Evolutionary conservation across 768 basidiomycete genomes (phyloP).

Genomic region (Psilocybe azurescens): DNA sequence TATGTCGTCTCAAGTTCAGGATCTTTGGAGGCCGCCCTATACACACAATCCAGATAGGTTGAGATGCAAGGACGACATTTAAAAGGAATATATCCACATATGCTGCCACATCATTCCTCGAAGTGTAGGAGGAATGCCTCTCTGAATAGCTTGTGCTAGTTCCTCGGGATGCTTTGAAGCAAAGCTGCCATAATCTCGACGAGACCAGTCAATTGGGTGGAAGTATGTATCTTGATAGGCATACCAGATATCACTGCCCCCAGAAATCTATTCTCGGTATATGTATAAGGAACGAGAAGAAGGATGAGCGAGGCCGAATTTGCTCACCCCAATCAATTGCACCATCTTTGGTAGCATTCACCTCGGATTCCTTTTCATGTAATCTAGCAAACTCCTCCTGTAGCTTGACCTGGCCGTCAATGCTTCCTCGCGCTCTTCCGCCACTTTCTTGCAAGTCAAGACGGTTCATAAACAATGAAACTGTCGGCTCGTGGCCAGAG

Average conservation of each 20-base stretch:
- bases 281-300: not conserved
- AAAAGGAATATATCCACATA: slow-evolving; percentile 57
- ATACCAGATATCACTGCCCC: slow-evolving; percentile 88
- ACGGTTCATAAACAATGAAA: slow-evolving; percentile 60
- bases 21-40: slow-evolving; percentile 94
- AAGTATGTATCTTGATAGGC: not conserved
- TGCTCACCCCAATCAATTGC: slow-evolving; percentile 80
- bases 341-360: slow-evolving; percentile 42
- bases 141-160: slow-evolving; percentile 88
- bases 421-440: slow-evolving; percentile 47
- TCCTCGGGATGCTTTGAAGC: slow-evolving; percentile 80
- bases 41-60: not conserved
- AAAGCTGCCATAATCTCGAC: slow-evolving; percentile 84
- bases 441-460: slow-evolving; percentile 55
- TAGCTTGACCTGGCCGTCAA: slow-evolving; percentile 72
- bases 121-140: slow-evolving; percentile 86
- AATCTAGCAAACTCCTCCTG: slow-evolving; percentile 79
- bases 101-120: slow-evolving; percentile 98
- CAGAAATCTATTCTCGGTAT: slow-evolving; percentile 73
- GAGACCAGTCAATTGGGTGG: not conserved
- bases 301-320: not conserved
- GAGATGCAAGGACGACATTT: not conserved
- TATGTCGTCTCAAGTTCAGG: slow-evolving; percentile 84
- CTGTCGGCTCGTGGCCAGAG: slow-evolving; percentile 45
- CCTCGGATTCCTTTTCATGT: slow-evolving; percentile 56